These are phyloP conservation scores for Vaccinium vitisidaea DNA, from an alignment of 148 eudicot species.

Conservation along the genomic window DNA sequence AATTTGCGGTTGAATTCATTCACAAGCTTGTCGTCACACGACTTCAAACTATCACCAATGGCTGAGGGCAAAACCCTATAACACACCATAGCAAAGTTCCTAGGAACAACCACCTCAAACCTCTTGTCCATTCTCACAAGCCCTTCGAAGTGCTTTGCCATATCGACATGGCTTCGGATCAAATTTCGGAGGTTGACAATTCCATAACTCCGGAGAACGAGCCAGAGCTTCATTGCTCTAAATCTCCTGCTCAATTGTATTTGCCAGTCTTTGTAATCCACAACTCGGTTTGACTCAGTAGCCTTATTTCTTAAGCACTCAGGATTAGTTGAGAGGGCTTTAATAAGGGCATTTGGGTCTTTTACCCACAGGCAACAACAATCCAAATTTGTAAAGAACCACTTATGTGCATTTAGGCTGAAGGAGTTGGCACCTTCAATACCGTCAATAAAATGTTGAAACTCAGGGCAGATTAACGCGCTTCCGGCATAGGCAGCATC, in stretches of 20 bases:
- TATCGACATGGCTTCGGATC: background rate
- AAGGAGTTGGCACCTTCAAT: background rate
- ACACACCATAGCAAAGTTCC: background rate
- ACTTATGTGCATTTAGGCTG: background rate
- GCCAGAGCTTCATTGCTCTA: too few species aligned
- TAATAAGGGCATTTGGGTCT: background rate
- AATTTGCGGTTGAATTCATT: background rate
- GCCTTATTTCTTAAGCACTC: background rate
- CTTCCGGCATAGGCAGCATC: background rate
- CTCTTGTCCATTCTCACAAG: background rate
- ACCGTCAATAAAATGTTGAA: background rate
- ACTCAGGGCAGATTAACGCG: background rate
- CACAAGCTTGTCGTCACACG: background rate
- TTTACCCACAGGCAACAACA: background rate
- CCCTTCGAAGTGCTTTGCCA: background rate
- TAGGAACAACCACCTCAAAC: background rate
- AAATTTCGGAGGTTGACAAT: too few species aligned
- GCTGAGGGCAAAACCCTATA: background rate
- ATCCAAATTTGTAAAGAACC: background rate
- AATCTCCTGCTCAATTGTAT: too few species aligned
- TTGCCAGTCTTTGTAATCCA: background rate
- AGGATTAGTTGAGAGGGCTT: background rate
- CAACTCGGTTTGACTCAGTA: background rate
- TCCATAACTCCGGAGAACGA: too few species aligned
- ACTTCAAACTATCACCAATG: conserved; percentile 15